Percentiles rank a stretch among this genome's conserved stretches.
Evolutionary conservation across 1,284 basidiomycete species (phyloP).

Genomic region (Microbotryum intermedium): DNA sequence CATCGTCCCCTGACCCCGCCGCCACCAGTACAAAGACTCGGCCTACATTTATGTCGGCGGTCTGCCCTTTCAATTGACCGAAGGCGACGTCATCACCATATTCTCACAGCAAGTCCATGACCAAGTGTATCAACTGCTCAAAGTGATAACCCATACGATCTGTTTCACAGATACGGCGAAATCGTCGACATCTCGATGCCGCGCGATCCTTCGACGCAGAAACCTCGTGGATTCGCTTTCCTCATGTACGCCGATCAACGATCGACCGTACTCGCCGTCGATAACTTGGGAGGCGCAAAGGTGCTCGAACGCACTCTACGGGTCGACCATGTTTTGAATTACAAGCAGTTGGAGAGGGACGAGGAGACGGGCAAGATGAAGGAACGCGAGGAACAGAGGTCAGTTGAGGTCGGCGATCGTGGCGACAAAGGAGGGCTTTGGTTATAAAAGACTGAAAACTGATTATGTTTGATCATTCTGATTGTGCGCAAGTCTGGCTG

Average conservation of each 20-base stretch:
- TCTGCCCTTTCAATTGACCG: slow-evolving; percentile 74
- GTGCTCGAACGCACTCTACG: slow-evolving; percentile 51
- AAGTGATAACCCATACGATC: too few species aligned
- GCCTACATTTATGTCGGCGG: slow-evolving; percentile 92
- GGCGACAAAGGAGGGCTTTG: too few species aligned
- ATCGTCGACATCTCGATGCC: slow-evolving; percentile 92
- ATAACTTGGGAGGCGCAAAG: slow-evolving; percentile 92
- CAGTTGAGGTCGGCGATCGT: too few species aligned
- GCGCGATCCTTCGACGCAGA: slow-evolving; percentile 79
- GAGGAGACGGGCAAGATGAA: slow-evolving; percentile 78
- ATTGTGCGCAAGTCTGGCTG: slow-evolving; percentile 15
- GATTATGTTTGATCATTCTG: too few species aligned
- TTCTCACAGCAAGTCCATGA: slow-evolving; percentile 92
- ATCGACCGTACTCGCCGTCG: slow-evolving; percentile 90
- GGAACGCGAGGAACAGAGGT: slow-evolving; percentile 78
- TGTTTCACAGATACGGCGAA: slow-evolving; percentile 83
- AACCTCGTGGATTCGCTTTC: slow-evolving; percentile 85
- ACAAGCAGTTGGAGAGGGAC: slow-evolving; percentile 75
- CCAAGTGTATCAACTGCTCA: too few species aligned
- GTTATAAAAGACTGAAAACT: too few species aligned
- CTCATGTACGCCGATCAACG: slow-evolving; percentile 99
- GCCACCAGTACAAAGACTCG: slow-evolving; percentile 54
- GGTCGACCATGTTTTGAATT: slow-evolving; percentile 87
- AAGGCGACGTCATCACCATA: slow-evolving; percentile 95
- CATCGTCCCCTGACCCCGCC: background rate